Base-by-base conservation (phyloP, 2,329 filamentous ascomycete genomes). In the Cordyceps fumosorosea region DNA sequence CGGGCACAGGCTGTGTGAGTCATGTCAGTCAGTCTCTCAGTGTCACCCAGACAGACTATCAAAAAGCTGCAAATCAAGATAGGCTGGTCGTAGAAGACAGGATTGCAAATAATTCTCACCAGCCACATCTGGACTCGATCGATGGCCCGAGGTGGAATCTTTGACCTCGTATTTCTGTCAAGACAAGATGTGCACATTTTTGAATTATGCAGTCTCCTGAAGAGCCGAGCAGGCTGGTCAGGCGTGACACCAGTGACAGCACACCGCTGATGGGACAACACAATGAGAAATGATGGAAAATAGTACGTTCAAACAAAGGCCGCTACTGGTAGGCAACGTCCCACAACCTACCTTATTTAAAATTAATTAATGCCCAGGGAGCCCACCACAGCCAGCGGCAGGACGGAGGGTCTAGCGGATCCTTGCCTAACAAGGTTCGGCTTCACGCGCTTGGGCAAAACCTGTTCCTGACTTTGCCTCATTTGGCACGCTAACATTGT, bases 381-480 rank as follows among this genome's bases (percentile, higher is more conserved):
- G 26, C 37, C 55, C 56, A 59, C 56, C 20, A 42, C 18, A 34
- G 45, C 26, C 44, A 58, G 56, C 56, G 32, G 44, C 45, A 58
- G 37, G 53, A 59, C n/a, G 56, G 29, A 57, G 6, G 48, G 24
- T 32, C n/a, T 14, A 22, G 57, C 55, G 55, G 55, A 60, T 60
- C 57, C 24, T 51, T 60, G 34, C 57, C 47, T 26, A 60, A 63
- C 57, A 40, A 57, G 60, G 24, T 18, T 63, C 20, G 18, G 47
- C 50, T 56, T 45, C 16, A 4, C 16, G n/a, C 42, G 42, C 42
- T 45, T 57, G 34, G 54, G 45, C 56, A 62, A 64, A 40, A 65
- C 61, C 50, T 63, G 47, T 52, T 63, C 34, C 53, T 48, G 60
- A 22, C 55, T 60, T 61, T 20, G n/a, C 57, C 57, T 34, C 26